Base-by-base conservation (phyloP, 75 land plant species). In the Sequoia sempervirens region DNA sequence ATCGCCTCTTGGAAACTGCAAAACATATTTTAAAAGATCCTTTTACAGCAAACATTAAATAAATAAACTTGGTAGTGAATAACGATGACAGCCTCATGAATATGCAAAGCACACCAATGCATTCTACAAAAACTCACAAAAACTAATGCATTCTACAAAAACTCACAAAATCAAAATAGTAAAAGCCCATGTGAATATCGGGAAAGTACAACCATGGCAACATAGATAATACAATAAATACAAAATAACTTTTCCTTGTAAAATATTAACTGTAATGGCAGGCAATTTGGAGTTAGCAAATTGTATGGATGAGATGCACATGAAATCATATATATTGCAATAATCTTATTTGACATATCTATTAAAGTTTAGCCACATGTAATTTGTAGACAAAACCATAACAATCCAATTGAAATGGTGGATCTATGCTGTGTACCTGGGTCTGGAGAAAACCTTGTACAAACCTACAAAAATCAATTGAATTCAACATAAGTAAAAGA, bases 1-100 rank as follows among this genome's bases (percentile, higher is more conserved):
- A 85, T 98, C 93, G 32, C 99, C 99, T 58, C 88, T 83, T 26
- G 99, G 99, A 75, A 96, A 98, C 99, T 98, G 89, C 36, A 43
- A 45, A 43, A 43, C 14, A 41, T n/a, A 23, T 26, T 78, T 78
- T 78, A 13, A 78, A 61, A 45, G 50, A 26, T 8, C 3, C 11
- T 45, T 45, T 23, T 26, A 4, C 12, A 26, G 28, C 13, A 11
- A 75, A 41, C 32, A 78, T 12, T 4, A 45, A 26, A 45, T 23
- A 78, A 43, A 45, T 23, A 45, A 43, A 78, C 12, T n/a, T 43
- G n/a, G 50, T 78, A n/a, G 5, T 18, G 46, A n/a, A 52, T 45
- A 45, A 78, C n/a, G 4, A 45, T n/a, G 32, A 78, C 41, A 45
- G 80, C 30, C 30, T 45, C 28, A 4, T 26, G 46, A 37, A 75